Base-by-base conservation (phyloP, 257 asterid species). In the Galeopsis tetrahit region DNA sequence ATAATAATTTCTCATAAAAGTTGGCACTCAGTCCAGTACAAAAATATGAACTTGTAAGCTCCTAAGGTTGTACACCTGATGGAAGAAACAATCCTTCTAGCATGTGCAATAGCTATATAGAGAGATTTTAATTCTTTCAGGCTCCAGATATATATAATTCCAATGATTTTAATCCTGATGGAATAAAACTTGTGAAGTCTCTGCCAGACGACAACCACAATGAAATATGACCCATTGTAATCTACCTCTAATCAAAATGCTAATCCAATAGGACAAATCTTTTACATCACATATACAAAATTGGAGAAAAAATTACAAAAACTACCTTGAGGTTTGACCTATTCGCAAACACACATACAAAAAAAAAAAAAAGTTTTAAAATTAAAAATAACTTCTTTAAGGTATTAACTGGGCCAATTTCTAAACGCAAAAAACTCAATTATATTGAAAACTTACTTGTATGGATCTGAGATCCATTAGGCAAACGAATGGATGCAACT, bases 391-490 rank as follows among this genome's bases (percentile, higher is more conserved):
- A 39, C 44, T 9, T 2, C 9, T 9, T 39, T 39, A 39, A 39
- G 44, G 15, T 15, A 13, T 17, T 15, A 56, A 15, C 39, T n/a
- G 53, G 52, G 58, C 10, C 34, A 13, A 55, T 65, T 57, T 11
- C 61, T 6, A 66, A 13, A 58, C 31, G 60, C 33, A 44, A 40
- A 66, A 43, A 10, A 2, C n/a, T 33, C 51, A 39, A 71, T 63
- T 38, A n/a, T 51, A 39, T 60, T 40, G 43, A 39, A 7, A 66
- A 53, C 96, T 82, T 89, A 90, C 98, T 66, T 73, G 83, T 79
- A 43, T 83, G 86, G 71, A 85, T 71, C 78, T 84, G 94, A 81
- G 96, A 82, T 74, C 87, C 93, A 80, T 84, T 84, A 38, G 92
- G 71, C 71, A 82, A 46, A 32, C 93, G 68, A 59, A 84, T 73